These are phyloP conservation scores for Westerdykella sp. DNA, from an alignment of 2,329 filamentous ascomycete species.

Conservation along the genomic window DNA sequence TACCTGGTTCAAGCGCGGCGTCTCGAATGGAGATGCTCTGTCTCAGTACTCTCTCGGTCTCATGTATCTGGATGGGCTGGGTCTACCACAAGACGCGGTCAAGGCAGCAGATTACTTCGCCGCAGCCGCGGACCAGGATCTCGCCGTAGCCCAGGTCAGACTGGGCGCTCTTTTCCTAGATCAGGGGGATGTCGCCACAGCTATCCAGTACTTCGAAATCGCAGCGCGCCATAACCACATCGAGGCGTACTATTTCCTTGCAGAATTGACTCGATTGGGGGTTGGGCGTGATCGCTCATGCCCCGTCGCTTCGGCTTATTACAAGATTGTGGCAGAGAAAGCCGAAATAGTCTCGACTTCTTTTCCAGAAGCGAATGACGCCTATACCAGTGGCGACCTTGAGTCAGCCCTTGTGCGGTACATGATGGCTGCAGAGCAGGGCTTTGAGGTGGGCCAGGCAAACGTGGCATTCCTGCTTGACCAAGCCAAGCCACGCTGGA, in stretches of 20 bases:
- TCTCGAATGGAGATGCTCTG: slow-evolving; percentile 68
- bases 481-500: slow-evolving; percentile 46
- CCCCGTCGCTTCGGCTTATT: slow-evolving; percentile 69
- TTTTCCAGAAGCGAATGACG: slow-evolving; percentile 75
- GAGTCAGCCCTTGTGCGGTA: slow-evolving; percentile 76
- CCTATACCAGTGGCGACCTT: slow-evolving; percentile 70
- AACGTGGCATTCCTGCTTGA: slow-evolving; percentile 87
- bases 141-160: slow-evolving; percentile 72
- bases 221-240: slow-evolving; percentile 77
- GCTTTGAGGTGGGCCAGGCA: slow-evolving; percentile 81
- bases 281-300: slow-evolving; percentile 76
- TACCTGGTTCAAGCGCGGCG: slow-evolving; percentile 77
- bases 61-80: slow-evolving; percentile 75
- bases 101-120: slow-evolving; percentile 72
- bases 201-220: slow-evolving; percentile 80
- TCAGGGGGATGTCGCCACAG: slow-evolving; percentile 74
- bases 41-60: slow-evolving; percentile 80
- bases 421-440: slow-evolving; percentile 85
- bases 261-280: slow-evolving; percentile 76
- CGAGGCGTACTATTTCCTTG: slow-evolving; percentile 87
- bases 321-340: slow-evolving; percentile 83
- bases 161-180: slow-evolving; percentile 81
- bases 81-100: slow-evolving; percentile 61
- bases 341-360: slow-evolving; percentile 80
- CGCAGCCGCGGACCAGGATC: slow-evolving; percentile 74